Base-by-base conservation (phyloP, 495 filamentous ascomycete species). In the Daldinia concentrica region DNA sequence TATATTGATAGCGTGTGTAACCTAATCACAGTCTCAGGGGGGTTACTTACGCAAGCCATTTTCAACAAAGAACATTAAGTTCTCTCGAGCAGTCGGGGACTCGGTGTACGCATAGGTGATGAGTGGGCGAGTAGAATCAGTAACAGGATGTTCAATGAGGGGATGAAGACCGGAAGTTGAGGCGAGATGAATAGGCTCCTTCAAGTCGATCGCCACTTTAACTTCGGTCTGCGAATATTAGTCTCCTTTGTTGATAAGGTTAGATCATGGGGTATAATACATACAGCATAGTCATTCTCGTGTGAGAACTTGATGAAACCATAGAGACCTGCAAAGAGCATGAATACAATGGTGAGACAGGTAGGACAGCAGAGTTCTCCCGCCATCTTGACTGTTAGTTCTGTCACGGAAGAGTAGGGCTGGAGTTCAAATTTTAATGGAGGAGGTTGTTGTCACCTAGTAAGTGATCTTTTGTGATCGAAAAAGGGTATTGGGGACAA, bases 21-120 rank as follows among this genome's bases (percentile, higher is more conserved):
- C 34, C 34, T 36, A 14, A 14, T 5, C 34, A 36, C 34, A 14
- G 2, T 36, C 11, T 36, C 3, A 14, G 3, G 34, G 34, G 30
- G 15, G 32, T 41, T 14, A 67, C 69, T 66, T 58, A 71, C 69
- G 78, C 4, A 82, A 59, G 9, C 68, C 79, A 24, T 77, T 60
- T 14, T 59, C 34, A 11, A 78, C 37, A 60, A 80, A 80, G 58
- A 77, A 82, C 39, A 68, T 22, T 15, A 81, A 41, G 60, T 79
- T 82, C 22, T 59, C 58, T 11, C 71, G 76, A 29, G 75, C 51
- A 8, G 7, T 22, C 1, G 57, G 61, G n/a, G 74, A 68, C 37
- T 81, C 77, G 4, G 48, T 51, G 58, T 81, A 82, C 29, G 65
- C 71, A 48, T 80, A 82, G 11, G 75, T 68, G 52, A 79, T 65